Percentiles rank a stretch among this genome's conserved stretches.
phyloP scores from a whole-genome alignment of 23 red algal species.

The Chondrus crispus region DNA sequence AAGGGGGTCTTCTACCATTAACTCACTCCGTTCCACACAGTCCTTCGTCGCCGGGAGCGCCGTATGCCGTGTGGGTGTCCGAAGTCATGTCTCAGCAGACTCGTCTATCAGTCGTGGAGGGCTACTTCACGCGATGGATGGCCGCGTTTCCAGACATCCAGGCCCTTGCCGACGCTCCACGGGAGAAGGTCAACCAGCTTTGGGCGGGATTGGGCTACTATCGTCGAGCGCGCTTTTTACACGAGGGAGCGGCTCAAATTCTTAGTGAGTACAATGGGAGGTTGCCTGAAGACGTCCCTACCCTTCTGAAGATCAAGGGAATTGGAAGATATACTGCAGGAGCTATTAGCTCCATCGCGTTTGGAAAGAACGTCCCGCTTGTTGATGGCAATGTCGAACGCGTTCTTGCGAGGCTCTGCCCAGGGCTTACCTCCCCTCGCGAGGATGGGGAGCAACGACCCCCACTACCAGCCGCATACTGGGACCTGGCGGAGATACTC shows the following conservation, averaged over 20 bases:
- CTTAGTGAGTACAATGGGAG: slow-evolving; percentile 50
- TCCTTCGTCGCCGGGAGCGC: slow-evolving; percentile 15
- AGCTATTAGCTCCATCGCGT: slow-evolving; percentile 91
- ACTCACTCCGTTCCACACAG: neutral
- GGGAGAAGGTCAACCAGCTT: slow-evolving; percentile 72
- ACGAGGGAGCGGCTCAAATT: slow-evolving; percentile 72
- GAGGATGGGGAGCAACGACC: neutral
- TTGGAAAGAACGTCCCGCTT: slow-evolving; percentile 52
- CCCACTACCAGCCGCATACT: neutral
- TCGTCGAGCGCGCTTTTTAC: slow-evolving; percentile 70
- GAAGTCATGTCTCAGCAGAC: slow-evolving; percentile 99
- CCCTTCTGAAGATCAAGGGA: slow-evolving; percentile 59
- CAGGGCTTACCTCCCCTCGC: neutral
- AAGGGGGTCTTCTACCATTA: neutral
- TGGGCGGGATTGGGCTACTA: slow-evolving; percentile 99
- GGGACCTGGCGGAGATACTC: slow-evolving; percentile 18
- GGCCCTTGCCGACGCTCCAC: slow-evolving; percentile 50
- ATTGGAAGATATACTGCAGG: slow-evolving; percentile 91
- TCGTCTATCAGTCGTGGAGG: slow-evolving; percentile 60
- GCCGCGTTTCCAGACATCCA: slow-evolving; percentile 56
- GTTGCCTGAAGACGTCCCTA: slow-evolving; percentile 37
- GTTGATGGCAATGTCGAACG: slow-evolving; percentile 94
- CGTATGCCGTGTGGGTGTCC: slow-evolving; percentile 93
- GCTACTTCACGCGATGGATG: slow-evolving; percentile 90
- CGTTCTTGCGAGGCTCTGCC: slow-evolving; percentile 68